Base-by-base conservation (phyloP, 768 basidiomycete genomes). In the Coprinopsis sp. region DNA sequence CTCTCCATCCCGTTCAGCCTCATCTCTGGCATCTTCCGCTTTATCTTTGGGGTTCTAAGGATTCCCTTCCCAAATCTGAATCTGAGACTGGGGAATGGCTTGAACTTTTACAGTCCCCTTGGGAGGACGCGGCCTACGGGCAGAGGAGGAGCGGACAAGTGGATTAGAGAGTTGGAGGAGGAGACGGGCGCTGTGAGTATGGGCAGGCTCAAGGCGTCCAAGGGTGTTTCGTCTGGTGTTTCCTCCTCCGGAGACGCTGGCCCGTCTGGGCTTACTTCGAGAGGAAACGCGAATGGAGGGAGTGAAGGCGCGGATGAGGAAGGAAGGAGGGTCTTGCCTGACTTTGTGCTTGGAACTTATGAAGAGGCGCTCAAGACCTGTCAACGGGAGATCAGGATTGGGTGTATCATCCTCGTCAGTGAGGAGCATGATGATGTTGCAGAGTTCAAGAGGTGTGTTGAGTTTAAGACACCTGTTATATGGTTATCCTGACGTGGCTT, bases 401-500 rank as follows among this genome's bases (percentile, higher is more conserved):
- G 84, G 0, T 89, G 91, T 56, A 77, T 93, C 2, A 65, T 97
- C 3, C 70, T 98, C 24, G 82, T 91, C 47, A 91, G 87, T 55
- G 82, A 82, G 29, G 93, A 96, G 59, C 93, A 99, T 55, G 92
- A 97, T 59, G 84, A 92, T 52, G 87, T 86, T 19, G 69, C 81
- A 1, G 84, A 82, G 52, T 97, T 97, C 70, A 94, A 94, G 65
- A 76, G 82, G 86, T 86, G 21, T 19, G 76, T 55, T 4, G 25
- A 3, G 33, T 28, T 21, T 37, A 7, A 23, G 10, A 21, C 16
- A 6, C 24, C 24, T 45, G n/a, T n/a, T 23, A 19, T 10, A 38
- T 27, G n/a, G 4, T 23, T 13, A 14, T 29, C 46, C 24, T 34
- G 21, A 38, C 24, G n/a, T 37, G 24, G 22, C 23, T 28, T 16